Evolutionary conservation across 106 monocot genomes (phyloP).

Genomic region (Dendrobium huoshanense): DNA sequence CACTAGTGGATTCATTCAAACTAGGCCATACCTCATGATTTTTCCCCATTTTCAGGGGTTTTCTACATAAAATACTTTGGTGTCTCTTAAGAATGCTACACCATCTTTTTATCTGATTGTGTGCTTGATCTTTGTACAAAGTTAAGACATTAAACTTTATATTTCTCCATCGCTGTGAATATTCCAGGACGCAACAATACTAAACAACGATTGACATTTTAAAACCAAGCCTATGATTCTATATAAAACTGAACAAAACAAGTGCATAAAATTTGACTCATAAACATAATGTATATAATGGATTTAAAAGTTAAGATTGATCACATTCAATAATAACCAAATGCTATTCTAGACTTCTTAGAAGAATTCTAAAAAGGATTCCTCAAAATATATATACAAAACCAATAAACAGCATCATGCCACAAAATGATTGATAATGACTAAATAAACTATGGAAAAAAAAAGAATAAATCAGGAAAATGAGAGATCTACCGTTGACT

Average conservation of each 20-base stretch:
- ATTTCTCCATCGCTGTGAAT: no score
- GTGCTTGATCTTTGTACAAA: no score
- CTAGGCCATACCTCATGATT: no score
- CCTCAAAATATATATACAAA: background rate
- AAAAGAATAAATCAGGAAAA: background rate
- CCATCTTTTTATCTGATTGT: no score
- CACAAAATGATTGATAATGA: background rate
- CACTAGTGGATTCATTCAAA: no score
- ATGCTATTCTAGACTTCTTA: background rate
- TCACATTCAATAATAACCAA: background rate
- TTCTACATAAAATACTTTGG: no score
- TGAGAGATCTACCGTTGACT: constrained; percentile 25
- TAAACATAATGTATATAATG: background rate
- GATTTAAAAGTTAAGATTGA: background rate
- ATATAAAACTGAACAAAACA: background rate
- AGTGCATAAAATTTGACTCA: background rate
- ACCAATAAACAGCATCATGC: background rate
- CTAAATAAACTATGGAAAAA: background rate
- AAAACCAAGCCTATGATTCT: background rate
- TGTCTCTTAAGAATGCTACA: no score
- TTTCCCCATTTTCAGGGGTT: no score
- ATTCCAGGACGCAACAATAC: no score
- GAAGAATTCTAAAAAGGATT: no score
- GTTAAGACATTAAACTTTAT: no score
- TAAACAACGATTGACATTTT: no score